Percentiles rank a stretch among this genome's conserved stretches.
These are phyloP conservation scores for Fusarium heterosporum DNA, from an alignment of 2,329 filamentous ascomycete species.

Conservation along the genomic window DNA sequence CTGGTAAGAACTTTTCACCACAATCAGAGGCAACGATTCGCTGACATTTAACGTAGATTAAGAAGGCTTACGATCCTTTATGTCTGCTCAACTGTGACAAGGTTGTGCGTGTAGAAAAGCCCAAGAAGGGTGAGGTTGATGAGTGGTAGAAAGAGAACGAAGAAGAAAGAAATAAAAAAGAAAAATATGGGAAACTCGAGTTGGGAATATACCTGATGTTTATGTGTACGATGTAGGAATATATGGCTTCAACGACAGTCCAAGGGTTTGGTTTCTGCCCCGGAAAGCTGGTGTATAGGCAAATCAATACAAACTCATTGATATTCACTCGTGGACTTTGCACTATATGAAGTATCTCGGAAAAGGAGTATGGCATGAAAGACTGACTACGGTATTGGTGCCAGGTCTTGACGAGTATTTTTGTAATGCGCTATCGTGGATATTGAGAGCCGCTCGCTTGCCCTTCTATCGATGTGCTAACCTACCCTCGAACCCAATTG, in stretches of 20 bases:
- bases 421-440: neutral
- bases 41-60: slow-evolving; percentile 66
- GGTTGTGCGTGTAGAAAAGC: slow-evolving; percentile 69
- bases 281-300: slow-evolving; percentile 16
- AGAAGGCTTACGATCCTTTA: slow-evolving; percentile 82
- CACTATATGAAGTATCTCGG: neutral
- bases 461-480: neutral
- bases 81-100: slow-evolving; percentile 78
- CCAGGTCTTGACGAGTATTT: neutral
- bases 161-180: neutral
- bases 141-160: slow-evolving; percentile 53
- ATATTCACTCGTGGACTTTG: neutral
- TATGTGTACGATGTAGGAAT: slow-evolving; percentile 36
- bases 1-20: slow-evolving; percentile 64
- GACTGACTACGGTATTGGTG: neutral
- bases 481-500: neutral
- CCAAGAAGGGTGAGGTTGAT: slow-evolving; percentile 57
- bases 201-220: slow-evolving; percentile 31
- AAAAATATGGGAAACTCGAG: neutral
- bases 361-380: neutral
- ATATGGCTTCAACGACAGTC: slow-evolving; percentile 19
- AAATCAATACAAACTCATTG: slow-evolving; percentile 4
- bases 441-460: neutral
- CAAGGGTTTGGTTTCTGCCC: slow-evolving; percentile 2
- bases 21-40: neutral